A percentile compares a stretch with the other conserved stretches of the same genome.
Conservation (phyloP, 2,329 filamentous ascomycete species). For the Fusarium sp. region DNA sequence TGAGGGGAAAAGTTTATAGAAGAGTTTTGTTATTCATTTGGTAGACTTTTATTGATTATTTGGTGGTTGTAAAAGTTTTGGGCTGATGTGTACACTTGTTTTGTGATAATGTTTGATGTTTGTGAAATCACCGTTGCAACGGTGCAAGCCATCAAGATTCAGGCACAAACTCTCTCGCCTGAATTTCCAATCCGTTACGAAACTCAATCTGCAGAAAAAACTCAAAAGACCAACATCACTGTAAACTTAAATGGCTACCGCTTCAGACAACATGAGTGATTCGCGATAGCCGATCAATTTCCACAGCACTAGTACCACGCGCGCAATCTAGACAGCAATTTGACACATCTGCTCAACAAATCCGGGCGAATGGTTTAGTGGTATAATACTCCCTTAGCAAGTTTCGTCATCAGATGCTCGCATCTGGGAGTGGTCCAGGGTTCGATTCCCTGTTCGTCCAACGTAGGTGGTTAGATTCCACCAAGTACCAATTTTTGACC, state of each 20-base stretch:
- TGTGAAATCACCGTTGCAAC: fast-evolving
- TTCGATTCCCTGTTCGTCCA: slow-evolving; percentile 22
- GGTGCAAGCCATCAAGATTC: fast-evolving
- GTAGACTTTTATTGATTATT: fast-evolving
- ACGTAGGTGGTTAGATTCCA: not conserved
- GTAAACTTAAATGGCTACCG: fast-evolving
- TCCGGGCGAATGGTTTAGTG: slow-evolving; percentile 18
- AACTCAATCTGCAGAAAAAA: fast-evolving
- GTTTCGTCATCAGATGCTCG: not conserved
- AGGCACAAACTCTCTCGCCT: fast-evolving
- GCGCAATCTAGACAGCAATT: fast-evolving
- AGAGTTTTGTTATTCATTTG: not conserved
- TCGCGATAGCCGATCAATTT: not conserved
- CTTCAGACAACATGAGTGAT: fast-evolving
- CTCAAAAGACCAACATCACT: not conserved
- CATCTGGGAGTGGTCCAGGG: slow-evolving; percentile 17
- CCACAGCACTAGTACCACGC: fast-evolving
- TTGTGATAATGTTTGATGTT: no score
- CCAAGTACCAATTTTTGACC: not conserved
- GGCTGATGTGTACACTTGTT: fast-evolving
- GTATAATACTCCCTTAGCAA: slow-evolving; percentile 21
- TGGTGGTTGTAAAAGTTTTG: fast-evolving
- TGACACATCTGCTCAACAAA: fast-evolving
- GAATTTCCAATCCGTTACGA: fast-evolving
- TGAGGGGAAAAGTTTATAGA: not conserved